Conservation (phyloP, 805 yeast genomes). For the Limtongia smithiae region DNA sequence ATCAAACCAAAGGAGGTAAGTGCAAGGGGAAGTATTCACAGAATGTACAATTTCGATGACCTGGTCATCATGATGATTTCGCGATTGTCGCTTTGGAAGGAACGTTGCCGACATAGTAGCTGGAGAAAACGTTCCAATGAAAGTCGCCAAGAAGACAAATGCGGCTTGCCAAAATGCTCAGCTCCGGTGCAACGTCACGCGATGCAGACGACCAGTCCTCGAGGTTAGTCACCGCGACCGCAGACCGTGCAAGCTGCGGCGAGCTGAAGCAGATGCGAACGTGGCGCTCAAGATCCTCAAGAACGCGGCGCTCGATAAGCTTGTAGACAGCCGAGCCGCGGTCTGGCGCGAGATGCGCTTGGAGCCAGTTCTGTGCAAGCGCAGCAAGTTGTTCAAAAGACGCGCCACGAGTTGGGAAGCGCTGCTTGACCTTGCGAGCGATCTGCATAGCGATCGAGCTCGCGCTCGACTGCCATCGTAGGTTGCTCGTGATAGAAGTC, state of each 20-base stretch:
- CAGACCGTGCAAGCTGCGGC: constrained; percentile 4
- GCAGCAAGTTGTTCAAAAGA: background rate
- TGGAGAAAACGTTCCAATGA: constrained; percentile 27
- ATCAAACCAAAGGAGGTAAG: too few species aligned
- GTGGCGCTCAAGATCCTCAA: constrained; percentile 16
- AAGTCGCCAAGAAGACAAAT: constrained; percentile 21
- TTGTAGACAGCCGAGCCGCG: constrained; percentile 12
- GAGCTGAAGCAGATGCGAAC: constrained; percentile 5
- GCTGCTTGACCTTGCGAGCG: constrained; percentile 18
- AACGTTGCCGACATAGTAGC: constrained; percentile 16
- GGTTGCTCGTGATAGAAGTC: background rate
- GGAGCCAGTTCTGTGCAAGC: constrained; percentile 17
- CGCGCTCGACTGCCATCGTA: constrained; percentile 14
- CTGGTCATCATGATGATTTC: too few species aligned
- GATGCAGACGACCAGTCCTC: constrained; percentile 6
- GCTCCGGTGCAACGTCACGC: constrained; percentile 23
- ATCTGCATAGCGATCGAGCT: constrained; percentile 22
- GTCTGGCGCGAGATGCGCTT: constrained; percentile 4
- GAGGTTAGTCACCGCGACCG: background rate
- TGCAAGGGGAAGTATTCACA: too few species aligned
- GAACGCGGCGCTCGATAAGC: constrained; percentile 19
- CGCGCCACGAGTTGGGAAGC: constrained; percentile 9
- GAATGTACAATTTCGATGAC: too few species aligned
- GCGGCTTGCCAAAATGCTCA: constrained; percentile 19
- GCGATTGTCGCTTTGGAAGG: too few species aligned